Evolutionary conservation across 192 early-diverging fungal genomes (phyloP).

Genomic region (Pilobolus umbonatus): DNA sequence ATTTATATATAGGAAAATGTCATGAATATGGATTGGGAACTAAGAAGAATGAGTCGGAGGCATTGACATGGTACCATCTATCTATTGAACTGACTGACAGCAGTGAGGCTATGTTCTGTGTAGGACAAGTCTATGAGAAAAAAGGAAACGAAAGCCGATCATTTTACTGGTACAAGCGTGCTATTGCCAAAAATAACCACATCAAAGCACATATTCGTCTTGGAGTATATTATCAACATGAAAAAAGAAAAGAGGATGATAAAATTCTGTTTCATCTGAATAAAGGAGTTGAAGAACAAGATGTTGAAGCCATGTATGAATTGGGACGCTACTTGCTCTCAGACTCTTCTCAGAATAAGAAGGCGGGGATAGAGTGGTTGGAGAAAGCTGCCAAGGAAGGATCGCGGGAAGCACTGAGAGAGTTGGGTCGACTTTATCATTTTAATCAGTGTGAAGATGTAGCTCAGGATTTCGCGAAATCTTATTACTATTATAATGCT

Average conservation of each 20-base stretch:
- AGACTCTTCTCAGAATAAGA: not conserved
- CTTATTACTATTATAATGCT: constrained; percentile 26
- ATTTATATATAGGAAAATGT: constrained; percentile 26
- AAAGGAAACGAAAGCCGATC: not conserved
- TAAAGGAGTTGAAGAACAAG: constrained; percentile 17
- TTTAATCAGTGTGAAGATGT: constrained; percentile 6
- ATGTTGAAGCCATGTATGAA: constrained; percentile 29
- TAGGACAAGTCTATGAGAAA: constrained; percentile 24
- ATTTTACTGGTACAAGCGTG: constrained; percentile 26
- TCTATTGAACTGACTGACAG: constrained; percentile 23
- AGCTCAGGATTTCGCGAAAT: constrained; percentile 24
- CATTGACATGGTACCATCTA: constrained; percentile 24
- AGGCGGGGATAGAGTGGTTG: constrained; percentile 18
- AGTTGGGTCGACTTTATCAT: constrained; percentile 27
- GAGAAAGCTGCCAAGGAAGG: constrained; percentile 16
- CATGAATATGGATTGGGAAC: constrained; percentile 27
- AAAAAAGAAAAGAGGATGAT: not conserved
- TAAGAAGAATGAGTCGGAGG: constrained; percentile 12
- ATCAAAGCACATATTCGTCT: constrained; percentile 20
- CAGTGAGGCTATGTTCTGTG: constrained; percentile 29
- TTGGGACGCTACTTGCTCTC: constrained; percentile 17
- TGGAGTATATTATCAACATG: constrained; percentile 20
- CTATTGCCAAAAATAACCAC: constrained; percentile 18
- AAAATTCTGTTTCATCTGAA: constrained; percentile 2
- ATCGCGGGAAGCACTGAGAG: constrained; percentile 16